These are phyloP conservation scores for Collybiopsis luxurians DNA, from an alignment of 768 basidiomycete genomes.

Conservation along the genomic window DNA sequence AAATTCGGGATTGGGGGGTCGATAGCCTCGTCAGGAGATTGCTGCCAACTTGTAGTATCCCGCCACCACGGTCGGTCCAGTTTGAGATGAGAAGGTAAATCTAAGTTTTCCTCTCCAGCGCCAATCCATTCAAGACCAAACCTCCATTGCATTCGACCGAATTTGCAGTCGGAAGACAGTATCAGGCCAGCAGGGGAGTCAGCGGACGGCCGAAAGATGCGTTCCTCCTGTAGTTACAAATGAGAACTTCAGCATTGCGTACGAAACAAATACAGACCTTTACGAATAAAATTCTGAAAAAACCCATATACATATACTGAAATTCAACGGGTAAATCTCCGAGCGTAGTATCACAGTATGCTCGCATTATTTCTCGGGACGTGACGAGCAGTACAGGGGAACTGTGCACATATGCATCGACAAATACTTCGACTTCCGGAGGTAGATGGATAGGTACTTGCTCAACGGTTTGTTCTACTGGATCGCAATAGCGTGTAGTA, in stretches of 20 bases:
- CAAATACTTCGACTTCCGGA: slow-evolving; percentile 37
- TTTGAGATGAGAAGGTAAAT: slow-evolving; percentile 10
- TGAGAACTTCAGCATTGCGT: not conserved
- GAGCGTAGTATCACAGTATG: slow-evolving; percentile 24
- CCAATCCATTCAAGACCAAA: slow-evolving; percentile 46
- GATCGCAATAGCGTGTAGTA: not conserved
- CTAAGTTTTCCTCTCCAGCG: slow-evolving; percentile 43
- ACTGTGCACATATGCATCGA: slow-evolving; percentile 35
- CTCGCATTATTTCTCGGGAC: slow-evolving; percentile 24
- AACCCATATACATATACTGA: slow-evolving; percentile 43
- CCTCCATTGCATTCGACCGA: slow-evolving; percentile 41
- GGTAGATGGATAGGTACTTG: slow-evolving; percentile 29
- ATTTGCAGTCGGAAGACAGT: slow-evolving; percentile 4
- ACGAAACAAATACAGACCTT: slow-evolving; percentile 19
- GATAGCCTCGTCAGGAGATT: not conserved
- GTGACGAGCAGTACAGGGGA: slow-evolving; percentile 41
- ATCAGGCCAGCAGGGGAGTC: not conserved
- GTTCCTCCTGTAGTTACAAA: slow-evolving; percentile 18
- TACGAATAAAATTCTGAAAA: slow-evolving; percentile 40
- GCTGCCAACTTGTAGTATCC: slow-evolving; percentile 1
- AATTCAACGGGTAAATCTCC: slow-evolving; percentile 30
- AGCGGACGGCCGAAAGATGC: not conserved
- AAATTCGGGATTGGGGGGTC: slow-evolving; percentile 1
- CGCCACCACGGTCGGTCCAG: slow-evolving; percentile 26
- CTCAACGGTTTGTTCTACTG: not conserved